Evolutionary conservation across 202 grass and related monocot species (phyloP), one percentile per base, ranked within the genome.

Genomic region (Sporobolus alterniflorus): DNA sequence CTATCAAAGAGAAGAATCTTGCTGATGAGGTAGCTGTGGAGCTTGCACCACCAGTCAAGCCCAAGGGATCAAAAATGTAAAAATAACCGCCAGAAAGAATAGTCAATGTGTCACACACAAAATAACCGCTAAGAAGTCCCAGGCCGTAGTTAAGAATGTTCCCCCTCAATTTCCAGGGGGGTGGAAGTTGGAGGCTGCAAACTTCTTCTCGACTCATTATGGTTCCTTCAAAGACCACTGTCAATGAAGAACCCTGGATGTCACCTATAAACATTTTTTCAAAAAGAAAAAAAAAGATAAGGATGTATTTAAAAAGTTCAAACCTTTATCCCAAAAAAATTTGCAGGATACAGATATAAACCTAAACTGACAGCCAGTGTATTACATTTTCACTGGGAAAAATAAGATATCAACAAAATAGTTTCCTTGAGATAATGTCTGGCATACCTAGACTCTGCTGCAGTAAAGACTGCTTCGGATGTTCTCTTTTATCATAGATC

Each of bases 401-500:
- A 71, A 20, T 24, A 77, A 69, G 68, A 56, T 67, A 56, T 21
- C 10, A 20, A 25, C 34, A 25, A 83, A 78, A 74, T 65, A 77
- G 62, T 39, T 84, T 67, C n/a, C 52, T 71, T 73, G 69, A 42
- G 52, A 83, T 49, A 32, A 48, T 86, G 73, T 86, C 22, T 52
- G 69, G 50, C 83, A 67, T 95, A 98, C 96, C 96, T 85, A 98
- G 85, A 87, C 69, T 98, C 60, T 98, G 96, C 76, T 98, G 91
- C 76, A 98, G 89, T 69, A 98, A 86, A 49, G 96, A 95, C 85
- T 95, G 92, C 63, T 92, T 90, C 33, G 93, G 87, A 88, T 98
- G 96, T 67, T 95, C 89, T 70, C 96, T 83, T 90, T 95, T 98
- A 80, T 98, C 96, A 92, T 98, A 95, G 63, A 98, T 94, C 29